phyloP scores from a whole-genome alignment of 495 filamentous ascomycete species.

The Xylaria longipes region DNA sequence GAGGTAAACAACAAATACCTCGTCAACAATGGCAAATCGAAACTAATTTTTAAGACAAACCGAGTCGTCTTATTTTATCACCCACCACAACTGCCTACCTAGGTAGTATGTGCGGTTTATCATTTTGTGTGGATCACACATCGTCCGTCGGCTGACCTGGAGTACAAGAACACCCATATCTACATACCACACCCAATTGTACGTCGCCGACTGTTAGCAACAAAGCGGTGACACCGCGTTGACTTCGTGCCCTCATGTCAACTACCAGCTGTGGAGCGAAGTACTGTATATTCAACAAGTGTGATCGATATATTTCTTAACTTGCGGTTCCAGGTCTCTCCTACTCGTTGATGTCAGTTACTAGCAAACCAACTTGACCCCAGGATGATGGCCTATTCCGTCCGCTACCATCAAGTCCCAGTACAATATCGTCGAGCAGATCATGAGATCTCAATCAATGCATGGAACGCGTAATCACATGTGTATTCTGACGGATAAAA shows the following conservation, averaged over 20 bases:
- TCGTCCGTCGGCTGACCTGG: too few relatives aligned
- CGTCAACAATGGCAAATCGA: constrained; percentile 10
- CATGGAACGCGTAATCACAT: constrained; percentile 16
- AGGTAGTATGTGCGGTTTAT: background rate
- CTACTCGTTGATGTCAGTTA: background rate
- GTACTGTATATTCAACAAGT: background rate
- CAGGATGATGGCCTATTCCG: background rate
- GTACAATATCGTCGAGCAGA: background rate
- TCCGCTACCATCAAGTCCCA: background rate
- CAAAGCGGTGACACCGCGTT: background rate
- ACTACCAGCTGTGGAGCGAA: background rate
- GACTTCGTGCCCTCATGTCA: background rate
- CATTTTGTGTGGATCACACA: background rate
- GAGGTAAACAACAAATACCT: constrained; percentile 1
- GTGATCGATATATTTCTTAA: background rate
- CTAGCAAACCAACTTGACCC: background rate
- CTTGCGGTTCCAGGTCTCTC: background rate
- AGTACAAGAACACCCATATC: background rate
- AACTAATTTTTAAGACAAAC: background rate
- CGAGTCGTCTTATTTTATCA: background rate
- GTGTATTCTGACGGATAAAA: background rate
- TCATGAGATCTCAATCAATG: background rate
- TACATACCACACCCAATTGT: background rate
- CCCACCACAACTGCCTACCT: background rate
- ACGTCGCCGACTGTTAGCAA: background rate